phyloP scores from a whole-genome alignment of 2,329 filamentous ascomycete genomes.

The Eutypella sp. region DNA sequence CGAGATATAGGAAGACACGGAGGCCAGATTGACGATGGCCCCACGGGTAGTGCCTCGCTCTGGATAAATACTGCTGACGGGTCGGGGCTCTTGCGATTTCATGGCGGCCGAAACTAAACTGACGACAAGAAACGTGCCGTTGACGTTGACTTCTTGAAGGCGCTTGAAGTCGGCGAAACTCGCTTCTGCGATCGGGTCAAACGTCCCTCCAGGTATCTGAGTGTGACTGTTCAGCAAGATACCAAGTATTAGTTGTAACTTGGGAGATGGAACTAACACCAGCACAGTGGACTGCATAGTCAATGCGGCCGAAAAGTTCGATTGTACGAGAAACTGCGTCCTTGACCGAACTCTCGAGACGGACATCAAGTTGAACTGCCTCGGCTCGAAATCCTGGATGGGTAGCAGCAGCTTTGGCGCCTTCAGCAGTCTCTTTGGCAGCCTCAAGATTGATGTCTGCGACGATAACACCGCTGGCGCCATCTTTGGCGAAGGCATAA shows the following conservation, averaged over 20 bases:
- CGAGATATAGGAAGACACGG: background rate
- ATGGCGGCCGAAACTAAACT: conserved; percentile 4
- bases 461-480: background rate
- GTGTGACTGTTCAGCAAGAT: background rate
- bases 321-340: background rate
- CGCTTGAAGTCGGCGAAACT: conserved; percentile 6
- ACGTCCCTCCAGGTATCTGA: background rate
- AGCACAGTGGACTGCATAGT: conserved; percentile 1
- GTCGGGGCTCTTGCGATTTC: conserved; percentile 10
- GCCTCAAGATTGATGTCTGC: conserved; percentile 1
- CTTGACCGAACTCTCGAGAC: background rate
- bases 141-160: conserved; percentile 5
- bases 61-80: background rate
- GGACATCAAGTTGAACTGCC: conserved; percentile 1
- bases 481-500: background rate
- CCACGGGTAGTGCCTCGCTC: conserved; percentile 9
- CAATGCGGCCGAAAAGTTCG: conserved; percentile 1
- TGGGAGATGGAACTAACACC: background rate
- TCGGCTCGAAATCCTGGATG: conserved; percentile 1
- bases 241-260: background rate
- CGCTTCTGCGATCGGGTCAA: background rate
- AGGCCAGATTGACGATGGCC: conserved; percentile 9
- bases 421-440: background rate
- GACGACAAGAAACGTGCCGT: conserved; percentile 12
- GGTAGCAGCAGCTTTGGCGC: background rate